These are phyloP conservation scores for Aspergillus biplanus DNA, from an alignment of 495 filamentous ascomycete genomes.

Conservation along the genomic window DNA sequence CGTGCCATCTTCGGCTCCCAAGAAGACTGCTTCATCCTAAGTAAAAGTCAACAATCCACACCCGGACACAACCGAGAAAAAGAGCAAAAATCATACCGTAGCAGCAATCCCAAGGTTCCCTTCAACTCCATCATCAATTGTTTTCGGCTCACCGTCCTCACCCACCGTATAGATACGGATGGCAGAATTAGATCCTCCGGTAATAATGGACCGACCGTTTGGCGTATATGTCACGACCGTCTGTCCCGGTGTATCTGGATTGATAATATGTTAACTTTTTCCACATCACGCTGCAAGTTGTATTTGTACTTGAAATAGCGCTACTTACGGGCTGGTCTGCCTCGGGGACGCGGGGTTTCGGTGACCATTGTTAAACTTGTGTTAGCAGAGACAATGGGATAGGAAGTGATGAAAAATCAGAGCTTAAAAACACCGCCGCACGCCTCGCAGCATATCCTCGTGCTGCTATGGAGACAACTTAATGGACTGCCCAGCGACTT, in stretches of 20 bases:
- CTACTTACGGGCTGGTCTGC: slow-evolving; percentile 50
- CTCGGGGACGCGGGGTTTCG: slow-evolving; percentile 47
- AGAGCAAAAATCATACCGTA: slow-evolving; percentile 51
- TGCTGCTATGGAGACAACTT: background rate
- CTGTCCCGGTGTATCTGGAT: slow-evolving; percentile 66
- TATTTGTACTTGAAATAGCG: background rate
- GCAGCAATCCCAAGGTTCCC: slow-evolving; percentile 77
- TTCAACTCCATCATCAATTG: slow-evolving; percentile 85
- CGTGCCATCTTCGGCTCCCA: slow-evolving; percentile 90
- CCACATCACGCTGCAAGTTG: no score
- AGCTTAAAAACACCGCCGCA: slow-evolving; percentile 2
- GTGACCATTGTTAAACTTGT: slow-evolving; percentile 35
- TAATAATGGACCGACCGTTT: slow-evolving; percentile 71
- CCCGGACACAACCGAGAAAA: background rate
- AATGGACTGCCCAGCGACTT: background rate
- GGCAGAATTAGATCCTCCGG: slow-evolving; percentile 86
- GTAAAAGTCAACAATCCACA: slow-evolving; percentile 6
- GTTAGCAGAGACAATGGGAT: background rate
- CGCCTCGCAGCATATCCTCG: slow-evolving; percentile 16
- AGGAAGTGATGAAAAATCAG: background rate
- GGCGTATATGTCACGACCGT: slow-evolving; percentile 71
- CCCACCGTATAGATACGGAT: slow-evolving; percentile 90
- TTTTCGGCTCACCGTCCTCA: slow-evolving; percentile 86
- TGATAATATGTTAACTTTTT: slow-evolving; percentile 4
- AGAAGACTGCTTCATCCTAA: slow-evolving; percentile 80